Evolutionary conservation across 2,329 filamentous ascomycete genomes (phyloP).

Genomic region (Sporothrix curviconia): DNA sequence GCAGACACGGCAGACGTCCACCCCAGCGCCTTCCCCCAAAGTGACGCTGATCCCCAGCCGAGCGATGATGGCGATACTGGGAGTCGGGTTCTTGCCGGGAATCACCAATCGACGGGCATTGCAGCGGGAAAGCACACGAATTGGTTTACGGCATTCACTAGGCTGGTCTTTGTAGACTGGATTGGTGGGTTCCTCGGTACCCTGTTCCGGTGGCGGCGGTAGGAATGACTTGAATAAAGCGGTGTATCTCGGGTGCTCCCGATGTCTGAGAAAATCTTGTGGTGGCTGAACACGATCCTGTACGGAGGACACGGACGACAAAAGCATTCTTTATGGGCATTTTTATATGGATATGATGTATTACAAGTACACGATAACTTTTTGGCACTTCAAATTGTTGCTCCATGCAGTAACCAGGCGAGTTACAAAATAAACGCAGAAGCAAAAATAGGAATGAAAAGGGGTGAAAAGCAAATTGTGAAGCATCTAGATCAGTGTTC

Average conservation of each 20-base stretch:
- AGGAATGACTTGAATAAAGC: neutral
- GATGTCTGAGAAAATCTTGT: too few relatives aligned
- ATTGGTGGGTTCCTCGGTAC: constrained; percentile 31
- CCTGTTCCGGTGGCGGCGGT: constrained; percentile 25
- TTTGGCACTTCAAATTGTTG: too few relatives aligned
- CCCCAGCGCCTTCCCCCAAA: neutral
- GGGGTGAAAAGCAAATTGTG: neutral
- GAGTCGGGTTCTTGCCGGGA: constrained; percentile 7
- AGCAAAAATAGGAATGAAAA: neutral
- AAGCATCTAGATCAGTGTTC: neutral
- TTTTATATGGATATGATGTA: neutral
- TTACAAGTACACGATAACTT: too few relatives aligned
- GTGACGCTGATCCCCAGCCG: neutral
- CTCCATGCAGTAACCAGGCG: too few relatives aligned
- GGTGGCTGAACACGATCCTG: neutral
- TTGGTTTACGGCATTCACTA: constrained; percentile 32
- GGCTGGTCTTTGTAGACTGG: constrained; percentile 33
- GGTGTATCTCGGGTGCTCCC: too few relatives aligned
- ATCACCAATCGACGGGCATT: constrained; percentile 20
- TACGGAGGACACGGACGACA: neutral
- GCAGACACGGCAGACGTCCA: neutral
- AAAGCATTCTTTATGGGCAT: neutral
- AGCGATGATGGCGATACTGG: neutral
- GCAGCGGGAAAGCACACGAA: constrained; percentile 20
- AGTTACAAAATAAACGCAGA: too few relatives aligned